phyloP scores from a whole-genome alignment of 1,284 basidiomycete species.

The Sanghuangporus sanghuang region DNA sequence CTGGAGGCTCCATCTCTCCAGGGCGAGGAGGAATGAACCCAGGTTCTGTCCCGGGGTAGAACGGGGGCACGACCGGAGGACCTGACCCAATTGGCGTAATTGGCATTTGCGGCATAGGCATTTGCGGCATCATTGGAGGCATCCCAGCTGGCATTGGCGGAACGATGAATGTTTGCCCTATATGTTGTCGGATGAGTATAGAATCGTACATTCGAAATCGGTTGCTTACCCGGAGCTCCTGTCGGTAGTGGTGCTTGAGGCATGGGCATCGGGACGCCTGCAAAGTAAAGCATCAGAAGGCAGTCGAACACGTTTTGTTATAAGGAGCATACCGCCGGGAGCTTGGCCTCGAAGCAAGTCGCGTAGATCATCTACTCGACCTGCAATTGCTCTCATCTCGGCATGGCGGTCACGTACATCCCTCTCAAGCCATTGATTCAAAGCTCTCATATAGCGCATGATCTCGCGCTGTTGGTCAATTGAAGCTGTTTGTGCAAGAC shows the following conservation, averaged over 20 bases:
- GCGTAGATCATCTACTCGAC: constrained; percentile 51
- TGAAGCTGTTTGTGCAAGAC: constrained; percentile 62
- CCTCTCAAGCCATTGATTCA: constrained; percentile 70
- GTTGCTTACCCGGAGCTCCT: background rate
- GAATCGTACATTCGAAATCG: background rate
- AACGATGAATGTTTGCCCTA: constrained; percentile 16
- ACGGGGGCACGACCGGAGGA: constrained; percentile 12
- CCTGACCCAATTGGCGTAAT: background rate
- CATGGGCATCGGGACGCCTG: background rate
- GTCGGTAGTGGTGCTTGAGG: background rate
- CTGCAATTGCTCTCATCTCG: constrained; percentile 60
- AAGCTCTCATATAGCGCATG: constrained; percentile 64
- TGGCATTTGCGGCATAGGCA: background rate
- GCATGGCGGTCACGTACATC: constrained; percentile 71
- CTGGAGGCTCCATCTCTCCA: background rate
- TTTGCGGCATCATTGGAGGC: background rate
- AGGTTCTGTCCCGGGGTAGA: background rate
- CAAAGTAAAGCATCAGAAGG: background rate
- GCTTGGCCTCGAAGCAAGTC: constrained; percentile 39
- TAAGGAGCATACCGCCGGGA: constrained; percentile 24
- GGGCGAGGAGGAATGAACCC: constrained; percentile 12
- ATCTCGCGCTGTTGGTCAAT: constrained; percentile 73
- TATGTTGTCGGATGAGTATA: background rate
- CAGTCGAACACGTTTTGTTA: background rate
- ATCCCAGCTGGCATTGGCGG: constrained; percentile 2